Evolutionary conservation across 2,329 filamentous ascomycete species (phyloP), one percentile per base, ranked within the genome.

Genomic region (Aspergillus awamori): DNA sequence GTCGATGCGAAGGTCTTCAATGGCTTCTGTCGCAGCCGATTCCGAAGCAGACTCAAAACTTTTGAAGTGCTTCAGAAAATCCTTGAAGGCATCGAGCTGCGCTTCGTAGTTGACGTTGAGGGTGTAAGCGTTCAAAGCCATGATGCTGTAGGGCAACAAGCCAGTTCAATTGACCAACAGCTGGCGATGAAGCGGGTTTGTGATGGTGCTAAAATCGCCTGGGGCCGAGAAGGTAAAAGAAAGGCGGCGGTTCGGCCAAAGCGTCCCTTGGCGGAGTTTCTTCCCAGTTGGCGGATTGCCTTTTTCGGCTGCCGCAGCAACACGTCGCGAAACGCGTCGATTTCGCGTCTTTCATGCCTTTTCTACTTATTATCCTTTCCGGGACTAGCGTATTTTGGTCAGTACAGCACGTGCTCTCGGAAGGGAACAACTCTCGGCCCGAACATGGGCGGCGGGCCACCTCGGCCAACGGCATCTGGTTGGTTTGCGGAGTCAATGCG

Each of bases 61-160:
- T 81, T 99, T 98, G 87, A 96, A 99, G 65, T 88, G 87, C 70
- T 85, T 83, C 65, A 99, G 83, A 76, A 99, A 99, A 72, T 90
- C 88, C 79, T 96, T 89, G 77, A 99, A 95, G 54, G 90, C 74
- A 57, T 75, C 78, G 79, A 95, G 87, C 78, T 99, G 95, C 72
- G 88, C 87, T 72, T 88, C 86, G 81, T 99, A 99, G 77, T 96
- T 89, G 71, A 97, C 92, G 55, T 90, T 87, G 69, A 88, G 84
- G 74, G 86, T 88, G 78, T 89, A 90, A 67, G 90, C 89, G 73
- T 93, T 86, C 73, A 97, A 90, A 84, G 93, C 90, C 94, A 97
- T 97, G 62, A 70, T 80, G 78, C 70, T 69, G 66, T 63, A 60
- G 66, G 53, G 53, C 57, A 52, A 54, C 57, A 53, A 59, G 49